Evolutionary conservation across 2,329 filamentous ascomycete species (phyloP), one percentile per base, ranked within the genome.

Genomic region (Botrytis fabae): DNA sequence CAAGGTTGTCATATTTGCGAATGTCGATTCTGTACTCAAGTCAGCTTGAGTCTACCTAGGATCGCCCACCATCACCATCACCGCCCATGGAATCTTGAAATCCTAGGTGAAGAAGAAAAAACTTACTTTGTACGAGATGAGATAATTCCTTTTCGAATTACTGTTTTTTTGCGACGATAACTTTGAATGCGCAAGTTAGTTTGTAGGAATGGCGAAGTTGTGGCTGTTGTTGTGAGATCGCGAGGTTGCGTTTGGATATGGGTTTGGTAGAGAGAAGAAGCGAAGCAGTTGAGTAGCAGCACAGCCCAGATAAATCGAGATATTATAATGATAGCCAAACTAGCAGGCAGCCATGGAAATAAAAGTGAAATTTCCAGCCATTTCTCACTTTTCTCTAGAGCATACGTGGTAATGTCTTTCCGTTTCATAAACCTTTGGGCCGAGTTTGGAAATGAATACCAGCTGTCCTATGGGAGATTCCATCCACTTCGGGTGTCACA

Each of bases 1-100:
- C 20, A 74, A n/a, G n/a, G 46, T 22, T 12, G 57, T 2, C 65
- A 73, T 71, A 10, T 70, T 74, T 32, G 35, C 35, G 51, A 46
- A 20, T 57, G 25, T 38, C 25, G 38, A 46, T 61, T 61, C 54
- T 61, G 20, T 46, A 20, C 38, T 46, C 22, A n/a, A 46, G 38
- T 59, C 54, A 61, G 38, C 40, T 70, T 14, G n/a, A 61, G 28
- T n/a, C 35, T 66, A 32, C 28, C 20, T n/a, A 4, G 46, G 51
- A 61, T 60, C 9, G 54, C 44, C 20, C 38, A 68, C 9, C 0
- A 14, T n/a, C 38, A 65, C 42, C 10, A 51, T n/a, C 48, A 18
- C 14, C n/a, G 25, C n/a, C n/a, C 14, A 54, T 0, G 16, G 28
- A 16, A 42, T 51, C 1, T 22, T 18, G 2, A 28, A 10, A 4